phyloP scores from a whole-genome alignment of 2,329 filamentous ascomycete genomes.

The Aspergillus sp. region DNA sequence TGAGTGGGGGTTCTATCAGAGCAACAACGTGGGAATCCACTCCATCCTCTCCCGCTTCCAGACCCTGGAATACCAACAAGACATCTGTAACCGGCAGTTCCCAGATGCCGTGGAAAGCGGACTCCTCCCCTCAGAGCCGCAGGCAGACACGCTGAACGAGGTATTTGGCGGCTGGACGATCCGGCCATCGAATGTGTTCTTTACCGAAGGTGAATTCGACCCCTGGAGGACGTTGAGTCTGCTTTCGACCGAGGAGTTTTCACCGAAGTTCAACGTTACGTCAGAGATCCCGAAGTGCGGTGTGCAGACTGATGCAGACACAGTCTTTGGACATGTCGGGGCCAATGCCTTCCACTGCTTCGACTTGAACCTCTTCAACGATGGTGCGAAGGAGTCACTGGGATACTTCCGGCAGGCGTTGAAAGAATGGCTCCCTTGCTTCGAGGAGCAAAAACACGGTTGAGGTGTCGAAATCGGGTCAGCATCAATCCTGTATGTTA shows the following conservation, averaged over 20 bases:
- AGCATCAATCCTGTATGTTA: background rate
- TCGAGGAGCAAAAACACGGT: conserved; percentile 13
- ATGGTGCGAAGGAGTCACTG: conserved; percentile 34
- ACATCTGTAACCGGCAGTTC: conserved; percentile 52
- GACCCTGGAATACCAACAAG: conserved; percentile 44
- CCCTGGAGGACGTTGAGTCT: conserved; percentile 52
- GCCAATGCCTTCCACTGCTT: conserved; percentile 49
- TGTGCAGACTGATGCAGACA: conserved; percentile 30
- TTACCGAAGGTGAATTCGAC: conserved; percentile 52
- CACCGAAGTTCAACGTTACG: conserved; percentile 39
- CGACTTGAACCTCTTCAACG: conserved; percentile 41
- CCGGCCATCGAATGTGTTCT: conserved; percentile 54
- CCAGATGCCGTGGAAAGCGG: conserved; percentile 40
- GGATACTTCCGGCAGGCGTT: conserved; percentile 44
- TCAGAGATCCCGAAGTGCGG: conserved; percentile 47
- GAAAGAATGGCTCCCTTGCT: conserved; percentile 50
- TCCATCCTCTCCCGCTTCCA: conserved; percentile 51
- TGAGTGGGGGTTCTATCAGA: conserved; percentile 54
- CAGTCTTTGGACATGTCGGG: conserved; percentile 52
- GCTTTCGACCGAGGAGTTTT: conserved; percentile 42
- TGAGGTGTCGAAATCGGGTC: no score
- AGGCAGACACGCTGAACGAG: conserved; percentile 40
- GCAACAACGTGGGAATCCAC: conserved; percentile 49
- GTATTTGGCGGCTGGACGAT: conserved; percentile 53
- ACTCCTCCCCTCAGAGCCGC: conserved; percentile 45